Percentiles rank a stretch among this genome's conserved stretches.
phyloP scores from a whole-genome alignment of 1,284 basidiomycete species.

The Papiliotrema laurentii region DNA sequence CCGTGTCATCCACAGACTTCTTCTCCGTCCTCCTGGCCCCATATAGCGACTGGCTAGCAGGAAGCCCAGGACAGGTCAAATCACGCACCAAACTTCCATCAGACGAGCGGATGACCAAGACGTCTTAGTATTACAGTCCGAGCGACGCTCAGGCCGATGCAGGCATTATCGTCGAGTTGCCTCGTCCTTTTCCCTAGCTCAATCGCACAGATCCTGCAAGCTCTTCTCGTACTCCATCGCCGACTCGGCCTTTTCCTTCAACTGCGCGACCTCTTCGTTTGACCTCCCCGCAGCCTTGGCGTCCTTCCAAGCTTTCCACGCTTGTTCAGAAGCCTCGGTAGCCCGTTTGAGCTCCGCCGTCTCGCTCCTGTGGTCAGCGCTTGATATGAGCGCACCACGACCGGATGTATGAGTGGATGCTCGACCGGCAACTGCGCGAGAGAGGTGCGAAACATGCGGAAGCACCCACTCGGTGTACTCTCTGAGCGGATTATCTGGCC shows the following conservation, averaged over 20 bases:
- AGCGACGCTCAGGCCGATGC: no score
- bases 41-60: no score
- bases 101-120: no score
- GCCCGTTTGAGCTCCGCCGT: background rate
- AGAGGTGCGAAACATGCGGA: background rate
- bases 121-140: no score
- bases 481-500: background rate
- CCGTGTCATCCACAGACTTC: no score
- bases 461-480: constrained; percentile 1
- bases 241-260: constrained; percentile 2
- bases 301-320: constrained; percentile 1
- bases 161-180: no score
- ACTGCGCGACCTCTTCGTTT: background rate
- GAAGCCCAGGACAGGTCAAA: no score
- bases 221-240: constrained; percentile 3
- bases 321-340: background rate
- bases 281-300: background rate
- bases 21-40: no score
- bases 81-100: no score
- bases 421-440: no score
- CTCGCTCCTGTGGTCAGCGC: background rate
- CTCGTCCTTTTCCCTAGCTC: background rate
- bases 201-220: constrained; percentile 6
- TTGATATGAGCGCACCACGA: background rate
- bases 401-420: background rate